Evolutionary conservation across 306 rosid genomes (phyloP).

Genomic region (Pyrus communis): DNA sequence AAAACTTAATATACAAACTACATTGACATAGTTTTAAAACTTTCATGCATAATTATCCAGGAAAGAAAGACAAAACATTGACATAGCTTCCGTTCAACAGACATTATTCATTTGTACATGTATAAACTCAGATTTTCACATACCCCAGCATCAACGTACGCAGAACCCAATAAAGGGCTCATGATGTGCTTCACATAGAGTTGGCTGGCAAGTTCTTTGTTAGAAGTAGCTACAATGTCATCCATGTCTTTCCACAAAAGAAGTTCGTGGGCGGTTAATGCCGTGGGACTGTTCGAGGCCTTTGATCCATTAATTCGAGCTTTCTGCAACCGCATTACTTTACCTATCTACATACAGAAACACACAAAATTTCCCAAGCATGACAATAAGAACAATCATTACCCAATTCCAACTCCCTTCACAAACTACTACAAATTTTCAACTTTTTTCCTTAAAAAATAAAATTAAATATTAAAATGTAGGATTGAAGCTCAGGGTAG

Average conservation of each 20-base stretch:
- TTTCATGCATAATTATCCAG: not conserved
- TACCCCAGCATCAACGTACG: conserved; percentile 80
- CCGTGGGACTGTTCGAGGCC: conserved; percentile 28
- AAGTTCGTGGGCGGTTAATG: conserved; percentile 47
- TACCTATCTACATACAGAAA: conserved; percentile 49
- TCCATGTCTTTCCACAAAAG: conserved; percentile 61
- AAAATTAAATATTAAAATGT: not conserved
- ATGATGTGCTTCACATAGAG: conserved; percentile 52
- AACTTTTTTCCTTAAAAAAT: not conserved
- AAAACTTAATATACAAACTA: not conserved
- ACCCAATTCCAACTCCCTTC: not conserved
- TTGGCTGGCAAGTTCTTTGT: conserved; percentile 45
- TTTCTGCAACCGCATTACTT: conserved; percentile 78
- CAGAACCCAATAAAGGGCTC: conserved; percentile 73
- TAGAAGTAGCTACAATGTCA: conserved; percentile 40
- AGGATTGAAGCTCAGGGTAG: not conserved
- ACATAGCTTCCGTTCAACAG: not conserved
- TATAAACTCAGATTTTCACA: not conserved
- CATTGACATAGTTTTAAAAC: not conserved
- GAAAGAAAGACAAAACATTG: not conserved
- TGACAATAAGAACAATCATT: not conserved
- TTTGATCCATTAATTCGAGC: conserved; percentile 30
- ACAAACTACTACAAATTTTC: not conserved
- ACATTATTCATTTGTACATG: not conserved
- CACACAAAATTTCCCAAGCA: not conserved